A percentile compares a stretch with the other conserved stretches of the same genome.
Evolutionary conservation across 108 stramenopile species (phyloP).

Genomic region (Fistulifera solaris): DNA sequence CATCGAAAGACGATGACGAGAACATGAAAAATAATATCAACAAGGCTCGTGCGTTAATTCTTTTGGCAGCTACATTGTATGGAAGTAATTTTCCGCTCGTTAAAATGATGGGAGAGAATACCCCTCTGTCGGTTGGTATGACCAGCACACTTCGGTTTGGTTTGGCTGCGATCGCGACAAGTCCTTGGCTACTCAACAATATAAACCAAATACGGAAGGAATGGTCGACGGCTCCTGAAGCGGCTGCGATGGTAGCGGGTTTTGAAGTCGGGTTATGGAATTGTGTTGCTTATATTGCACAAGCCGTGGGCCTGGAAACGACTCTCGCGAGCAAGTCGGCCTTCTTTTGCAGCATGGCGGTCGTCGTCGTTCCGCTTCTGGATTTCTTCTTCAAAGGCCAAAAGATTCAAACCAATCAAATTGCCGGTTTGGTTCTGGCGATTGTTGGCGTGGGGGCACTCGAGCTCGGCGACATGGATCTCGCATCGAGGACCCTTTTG

Average conservation of each 20-base stretch:
- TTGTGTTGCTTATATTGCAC: conserved; percentile 79
- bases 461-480: conserved; percentile 37
- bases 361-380: conserved; percentile 84
- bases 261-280: conserved; percentile 84
- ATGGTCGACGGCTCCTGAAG: background rate
- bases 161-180: conserved; percentile 51
- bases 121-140: conserved; percentile 42
- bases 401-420: conserved; percentile 30
- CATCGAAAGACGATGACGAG: background rate
- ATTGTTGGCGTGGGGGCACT: conserved; percentile 77
- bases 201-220: background rate
- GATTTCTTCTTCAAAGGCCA: conserved; percentile 57
- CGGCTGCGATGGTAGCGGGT: conserved; percentile 41
- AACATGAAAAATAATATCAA: conserved; percentile 13
- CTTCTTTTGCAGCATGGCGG: conserved; percentile 87
- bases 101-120: conserved; percentile 49
- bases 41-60: conserved; percentile 45
- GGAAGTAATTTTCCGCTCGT: conserved; percentile 81
- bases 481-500: background rate
- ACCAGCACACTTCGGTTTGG: conserved; percentile 61
- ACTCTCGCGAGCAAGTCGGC: conserved; percentile 77
- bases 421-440: conserved; percentile 56
- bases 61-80: conserved; percentile 62
- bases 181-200: conserved; percentile 50
- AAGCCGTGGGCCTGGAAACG: conserved; percentile 79